Percentiles rank a stretch among this genome's conserved stretches.
phyloP scores from a whole-genome alignment of 139 green algal species.

The Chlamydomonas sp. region DNA sequence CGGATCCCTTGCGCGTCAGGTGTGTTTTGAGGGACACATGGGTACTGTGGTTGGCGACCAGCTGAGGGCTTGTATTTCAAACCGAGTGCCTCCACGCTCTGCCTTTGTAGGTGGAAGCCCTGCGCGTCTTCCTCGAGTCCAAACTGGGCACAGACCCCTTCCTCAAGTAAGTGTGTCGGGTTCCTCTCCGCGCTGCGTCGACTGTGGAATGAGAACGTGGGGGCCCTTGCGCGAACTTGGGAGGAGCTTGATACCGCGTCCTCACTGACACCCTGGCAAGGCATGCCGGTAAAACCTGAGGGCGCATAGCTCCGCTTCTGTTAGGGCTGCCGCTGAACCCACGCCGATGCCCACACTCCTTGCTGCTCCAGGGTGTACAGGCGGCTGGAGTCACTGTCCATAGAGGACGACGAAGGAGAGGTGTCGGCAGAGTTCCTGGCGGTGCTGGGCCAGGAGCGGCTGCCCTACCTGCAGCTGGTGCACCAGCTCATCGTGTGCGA shows the following conservation, averaged over 20 bases:
- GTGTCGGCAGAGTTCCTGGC: conserved; percentile 58
- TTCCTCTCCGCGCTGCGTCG: no score
- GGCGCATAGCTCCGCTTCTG: not conserved
- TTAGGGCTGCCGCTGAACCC: not conserved
- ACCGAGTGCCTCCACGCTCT: not conserved
- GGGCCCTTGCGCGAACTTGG: no score
- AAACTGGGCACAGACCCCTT: conserved; percentile 62
- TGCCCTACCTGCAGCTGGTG: conserved; percentile 70
- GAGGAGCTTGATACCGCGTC: no score
- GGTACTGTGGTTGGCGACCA: no score
- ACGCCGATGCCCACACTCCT: not conserved
- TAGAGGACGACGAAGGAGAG: conserved; percentile 60
- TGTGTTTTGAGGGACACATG: no score
- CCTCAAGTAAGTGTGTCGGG: conserved; percentile 53
- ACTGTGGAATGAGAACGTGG: no score
- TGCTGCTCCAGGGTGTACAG: conserved; percentile 63
- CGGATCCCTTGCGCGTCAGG: no score
- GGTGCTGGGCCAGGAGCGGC: conserved; percentile 63
- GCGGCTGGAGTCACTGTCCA: conserved; percentile 61
- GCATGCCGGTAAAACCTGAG: not conserved
- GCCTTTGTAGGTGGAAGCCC: conserved; percentile 54
- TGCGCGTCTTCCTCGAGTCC: conserved; percentile 65
- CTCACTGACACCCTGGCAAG: not conserved
- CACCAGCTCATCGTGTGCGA: conserved; percentile 82
- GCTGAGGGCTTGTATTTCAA: no score